Conservation (phyloP, 768 basidiomycete species). For the Chiua virens region DNA sequence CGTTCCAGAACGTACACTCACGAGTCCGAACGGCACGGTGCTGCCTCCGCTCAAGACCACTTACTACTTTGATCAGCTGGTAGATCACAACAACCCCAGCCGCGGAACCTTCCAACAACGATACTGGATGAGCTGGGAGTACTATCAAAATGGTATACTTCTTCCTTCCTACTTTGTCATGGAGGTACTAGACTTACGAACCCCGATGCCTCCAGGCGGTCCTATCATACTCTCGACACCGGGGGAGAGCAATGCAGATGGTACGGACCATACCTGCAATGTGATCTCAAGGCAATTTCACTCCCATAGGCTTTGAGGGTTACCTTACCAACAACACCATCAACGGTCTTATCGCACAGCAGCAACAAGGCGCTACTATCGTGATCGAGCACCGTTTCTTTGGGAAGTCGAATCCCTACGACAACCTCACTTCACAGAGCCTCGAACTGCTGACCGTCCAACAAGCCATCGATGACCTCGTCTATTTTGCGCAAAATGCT, state of each 20-base stretch:
- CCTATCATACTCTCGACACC: conserved; percentile 46
- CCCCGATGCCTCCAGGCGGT: conserved; percentile 12
- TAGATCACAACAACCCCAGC: too few species aligned
- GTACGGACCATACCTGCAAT: conserved; percentile 1
- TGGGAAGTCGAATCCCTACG: conserved; percentile 67
- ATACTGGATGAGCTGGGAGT: conserved; percentile 66
- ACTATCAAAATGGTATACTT: conserved; percentile 49
- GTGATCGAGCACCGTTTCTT: conserved; percentile 75
- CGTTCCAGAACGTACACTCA: conserved; percentile 6
- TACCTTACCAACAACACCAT: conserved; percentile 67
- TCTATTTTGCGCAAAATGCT: too few species aligned
- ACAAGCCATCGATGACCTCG: too few species aligned
- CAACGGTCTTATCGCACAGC: conserved; percentile 63
- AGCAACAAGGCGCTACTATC: conserved; percentile 61
- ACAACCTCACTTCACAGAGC: conserved; percentile 62
- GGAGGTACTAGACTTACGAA: background rate
- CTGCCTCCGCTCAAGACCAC: conserved; percentile 71
- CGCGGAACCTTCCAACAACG: too few species aligned
- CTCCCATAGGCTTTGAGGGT: conserved; percentile 29
- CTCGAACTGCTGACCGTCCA: conserved; percentile 63
- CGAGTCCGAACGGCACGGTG: conserved; percentile 29
- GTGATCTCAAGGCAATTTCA: background rate
- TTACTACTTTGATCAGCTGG: too few species aligned
- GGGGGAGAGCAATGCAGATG: conserved; percentile 61
- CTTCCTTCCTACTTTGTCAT: background rate